Conservation (phyloP, 2,329 filamentous ascomycete species). For the Tympanopsis confertula region DNA sequence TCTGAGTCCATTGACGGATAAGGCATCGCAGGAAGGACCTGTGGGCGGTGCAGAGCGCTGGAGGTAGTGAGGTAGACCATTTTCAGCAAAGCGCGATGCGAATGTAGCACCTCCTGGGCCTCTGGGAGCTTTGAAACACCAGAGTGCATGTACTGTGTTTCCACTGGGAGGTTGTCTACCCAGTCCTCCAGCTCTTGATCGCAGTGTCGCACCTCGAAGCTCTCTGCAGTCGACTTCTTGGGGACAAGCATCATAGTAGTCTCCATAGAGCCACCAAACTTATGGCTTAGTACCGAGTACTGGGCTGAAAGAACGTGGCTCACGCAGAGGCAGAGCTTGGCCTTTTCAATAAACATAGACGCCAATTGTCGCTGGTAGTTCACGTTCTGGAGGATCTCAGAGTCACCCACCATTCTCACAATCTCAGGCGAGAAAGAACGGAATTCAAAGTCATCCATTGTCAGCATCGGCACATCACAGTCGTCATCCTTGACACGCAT, state of each 20-base stretch:
- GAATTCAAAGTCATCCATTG: constrained; percentile 74
- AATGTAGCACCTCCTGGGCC: constrained; percentile 30
- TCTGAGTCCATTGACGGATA: constrained; percentile 40
- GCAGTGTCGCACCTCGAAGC: constrained; percentile 66
- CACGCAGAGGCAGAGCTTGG: constrained; percentile 79
- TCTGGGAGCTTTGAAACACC: neutral
- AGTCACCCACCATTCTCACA: constrained; percentile 57
- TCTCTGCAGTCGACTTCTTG: constrained; percentile 75
- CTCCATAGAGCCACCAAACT: constrained; percentile 64
- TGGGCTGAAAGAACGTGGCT: constrained; percentile 82
- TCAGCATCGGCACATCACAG: constrained; percentile 85
- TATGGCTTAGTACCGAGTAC: constrained; percentile 80
- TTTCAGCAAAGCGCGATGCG: constrained; percentile 72
- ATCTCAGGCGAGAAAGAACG: constrained; percentile 55
- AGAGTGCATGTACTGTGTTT: constrained; percentile 3
- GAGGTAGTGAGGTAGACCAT: constrained; percentile 91
- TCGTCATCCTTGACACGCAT: constrained; percentile 88
- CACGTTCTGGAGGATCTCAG: constrained; percentile 58
- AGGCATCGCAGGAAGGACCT: constrained; percentile 69
- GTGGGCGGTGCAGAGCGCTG: constrained; percentile 80
- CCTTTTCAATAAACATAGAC: constrained; percentile 81
- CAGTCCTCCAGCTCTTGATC: constrained; percentile 71
- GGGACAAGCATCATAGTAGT: constrained; percentile 82
- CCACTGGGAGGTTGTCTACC: constrained; percentile 58
- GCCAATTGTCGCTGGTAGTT: constrained; percentile 69